Percentiles rank a stretch among this genome's conserved stretches.
Evolutionary conservation across 306 rosid species (phyloP).

Genomic region (Cyclanthera cordifolia): DNA sequence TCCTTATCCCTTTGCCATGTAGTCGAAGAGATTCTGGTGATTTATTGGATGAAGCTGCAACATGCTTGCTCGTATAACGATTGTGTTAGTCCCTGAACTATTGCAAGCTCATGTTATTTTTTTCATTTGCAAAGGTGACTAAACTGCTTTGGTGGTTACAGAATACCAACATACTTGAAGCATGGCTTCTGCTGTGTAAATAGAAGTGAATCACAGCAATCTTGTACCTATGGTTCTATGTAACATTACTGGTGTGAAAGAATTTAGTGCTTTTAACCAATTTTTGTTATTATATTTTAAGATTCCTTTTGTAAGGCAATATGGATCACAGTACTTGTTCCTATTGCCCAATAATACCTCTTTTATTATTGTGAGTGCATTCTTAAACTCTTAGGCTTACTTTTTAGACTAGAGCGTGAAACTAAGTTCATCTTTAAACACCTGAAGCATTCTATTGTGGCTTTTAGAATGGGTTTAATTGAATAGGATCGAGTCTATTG

Average conservation of each 20-base stretch:
- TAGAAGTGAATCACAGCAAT: slow-evolving; percentile 44
- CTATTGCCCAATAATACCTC: slow-evolving; percentile 28
- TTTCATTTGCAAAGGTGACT: slow-evolving; percentile 48
- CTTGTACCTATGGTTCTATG: slow-evolving; percentile 52
- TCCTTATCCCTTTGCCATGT: slow-evolving; percentile 15
- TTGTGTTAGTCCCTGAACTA: slow-evolving; percentile 36
- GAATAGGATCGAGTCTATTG: slow-evolving; percentile 2
- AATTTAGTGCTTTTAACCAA: slow-evolving; percentile 16
- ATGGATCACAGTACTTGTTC: slow-evolving; percentile 7
- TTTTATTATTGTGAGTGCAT: slow-evolving; percentile 35
- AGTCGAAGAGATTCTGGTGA: slow-evolving; percentile 29
- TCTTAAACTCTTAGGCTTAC: slow-evolving; percentile 19
- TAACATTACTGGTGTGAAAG: slow-evolving; percentile 43
- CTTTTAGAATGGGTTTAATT: slow-evolving; percentile 15
- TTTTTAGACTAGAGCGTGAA: slow-evolving; percentile 25
- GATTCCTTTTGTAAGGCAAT: slow-evolving; percentile 28
- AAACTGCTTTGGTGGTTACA: slow-evolving; percentile 39
- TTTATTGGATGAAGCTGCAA: slow-evolving; percentile 28
- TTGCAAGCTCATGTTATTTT: slow-evolving; percentile 33
- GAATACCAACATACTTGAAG: slow-evolving; percentile 41
- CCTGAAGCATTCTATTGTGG: slow-evolving; percentile 7
- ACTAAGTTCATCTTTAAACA: not conserved
- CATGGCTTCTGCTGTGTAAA: slow-evolving; percentile 60
- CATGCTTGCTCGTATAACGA: slow-evolving; percentile 25
- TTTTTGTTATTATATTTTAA: slow-evolving; percentile 30